Percentiles rank a stretch among this genome's conserved stretches.
phyloP scores from a whole-genome alignment of 768 basidiomycete genomes.

The Cytidiella melzeri region DNA sequence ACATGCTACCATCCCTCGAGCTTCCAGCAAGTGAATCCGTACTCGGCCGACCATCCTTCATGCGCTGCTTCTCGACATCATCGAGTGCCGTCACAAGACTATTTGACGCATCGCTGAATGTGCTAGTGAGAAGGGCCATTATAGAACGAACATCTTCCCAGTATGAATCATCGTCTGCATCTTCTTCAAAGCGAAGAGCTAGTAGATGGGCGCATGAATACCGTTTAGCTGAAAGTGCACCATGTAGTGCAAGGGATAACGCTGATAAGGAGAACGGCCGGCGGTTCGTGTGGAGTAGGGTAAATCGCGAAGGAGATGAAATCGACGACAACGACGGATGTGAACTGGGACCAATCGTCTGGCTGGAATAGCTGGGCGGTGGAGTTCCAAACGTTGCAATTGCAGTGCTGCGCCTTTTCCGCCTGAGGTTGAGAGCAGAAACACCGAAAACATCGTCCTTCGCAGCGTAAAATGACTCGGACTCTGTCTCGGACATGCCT shows the following conservation, averaged over 20 bases:
- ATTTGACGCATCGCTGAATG: conserved; percentile 59
- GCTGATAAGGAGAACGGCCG: conserved; percentile 66
- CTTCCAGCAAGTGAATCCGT: conserved; percentile 12
- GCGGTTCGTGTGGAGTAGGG: conserved; percentile 49
- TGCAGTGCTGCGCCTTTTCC: conserved; percentile 44
- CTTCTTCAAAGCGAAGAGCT: conserved; percentile 62
- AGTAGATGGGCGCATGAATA: conserved; percentile 77
- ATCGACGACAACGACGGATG: conserved; percentile 14
- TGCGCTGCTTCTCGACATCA: conserved; percentile 45
- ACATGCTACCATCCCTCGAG: conserved; percentile 10
- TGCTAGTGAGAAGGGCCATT: conserved; percentile 60
- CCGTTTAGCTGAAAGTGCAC: conserved; percentile 65
- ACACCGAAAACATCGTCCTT: conserved; percentile 44
- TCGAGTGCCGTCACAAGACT: conserved; percentile 60
- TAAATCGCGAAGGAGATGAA: conserved; percentile 50
- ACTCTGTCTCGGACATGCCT: conserved; percentile 13
- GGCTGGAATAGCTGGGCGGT: conserved; percentile 18
- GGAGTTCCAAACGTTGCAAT: conserved; percentile 43
- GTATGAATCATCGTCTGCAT: conserved; percentile 61
- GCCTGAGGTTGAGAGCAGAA: conserved; percentile 55
- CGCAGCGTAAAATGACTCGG: conserved; percentile 3
- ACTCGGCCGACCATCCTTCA: conserved; percentile 47
- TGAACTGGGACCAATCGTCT: conserved; percentile 10
- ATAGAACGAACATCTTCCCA: conserved; percentile 83
- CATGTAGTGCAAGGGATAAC: conserved; percentile 53